Evolutionary conservation across 352 stramenopile species (phyloP).

Genomic region (Pythium rhizo-oryzae): DNA sequence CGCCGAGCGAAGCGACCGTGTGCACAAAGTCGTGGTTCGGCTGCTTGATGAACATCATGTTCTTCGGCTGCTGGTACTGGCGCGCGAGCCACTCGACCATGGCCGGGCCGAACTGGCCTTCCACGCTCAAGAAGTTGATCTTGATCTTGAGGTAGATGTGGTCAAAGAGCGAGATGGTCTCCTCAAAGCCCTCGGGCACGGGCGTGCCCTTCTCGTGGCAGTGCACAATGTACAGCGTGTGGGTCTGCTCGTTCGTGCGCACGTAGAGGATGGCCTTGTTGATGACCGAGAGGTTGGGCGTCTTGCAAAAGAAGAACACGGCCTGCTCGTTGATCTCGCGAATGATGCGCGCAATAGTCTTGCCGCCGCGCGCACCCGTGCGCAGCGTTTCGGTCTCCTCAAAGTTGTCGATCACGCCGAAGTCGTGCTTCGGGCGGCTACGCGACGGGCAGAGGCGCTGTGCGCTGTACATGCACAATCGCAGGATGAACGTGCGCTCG

Average conservation of each 20-base stretch:
- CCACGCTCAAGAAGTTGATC: conserved; percentile 91
- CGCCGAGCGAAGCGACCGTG: conserved; percentile 91
- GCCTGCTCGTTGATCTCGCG: conserved; percentile 89
- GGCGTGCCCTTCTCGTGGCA: conserved; percentile 67
- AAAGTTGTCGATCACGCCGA: conserved; percentile 34
- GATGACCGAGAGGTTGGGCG: conserved; percentile 90
- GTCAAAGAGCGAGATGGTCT: conserved; percentile 91
- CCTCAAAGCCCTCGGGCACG: conserved; percentile 72
- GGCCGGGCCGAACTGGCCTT: conserved; percentile 84
- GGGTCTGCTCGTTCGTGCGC: conserved; percentile 93
- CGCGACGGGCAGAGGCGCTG: conserved; percentile 78
- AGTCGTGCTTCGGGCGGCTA: conserved; percentile 27
- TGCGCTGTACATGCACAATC: conserved; percentile 80
- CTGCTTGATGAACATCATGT: conserved; percentile 97
- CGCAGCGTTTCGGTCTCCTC: conserved; percentile 60
- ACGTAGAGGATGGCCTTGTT: conserved; percentile 97
- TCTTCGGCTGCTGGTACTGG: conserved; percentile 92
- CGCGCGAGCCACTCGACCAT: conserved; percentile 92
- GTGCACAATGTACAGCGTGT: conserved; percentile 92
- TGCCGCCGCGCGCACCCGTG: conserved; percentile 79
- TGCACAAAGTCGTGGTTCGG: conserved; percentile 94
- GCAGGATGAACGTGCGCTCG: conserved; percentile 85
- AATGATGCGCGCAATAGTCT: conserved; percentile 86
- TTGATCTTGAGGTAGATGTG: conserved; percentile 96
- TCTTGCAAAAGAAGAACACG: conserved; percentile 95